phyloP scores from a whole-genome alignment of 139 green algal species.

The Microglena sp. region DNA sequence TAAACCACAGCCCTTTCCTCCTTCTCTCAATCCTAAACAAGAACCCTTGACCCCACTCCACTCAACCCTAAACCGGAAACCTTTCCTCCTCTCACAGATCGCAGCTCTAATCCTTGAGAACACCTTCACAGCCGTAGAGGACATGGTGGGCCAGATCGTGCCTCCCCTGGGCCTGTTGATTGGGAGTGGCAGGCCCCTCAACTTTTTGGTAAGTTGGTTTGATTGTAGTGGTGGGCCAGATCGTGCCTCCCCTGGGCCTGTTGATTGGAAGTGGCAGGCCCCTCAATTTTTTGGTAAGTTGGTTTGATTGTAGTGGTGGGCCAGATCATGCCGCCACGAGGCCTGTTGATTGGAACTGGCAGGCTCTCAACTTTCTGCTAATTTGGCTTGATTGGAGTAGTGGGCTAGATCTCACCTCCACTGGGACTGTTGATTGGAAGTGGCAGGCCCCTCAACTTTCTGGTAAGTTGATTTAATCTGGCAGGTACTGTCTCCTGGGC shows the following conservation, averaged over 20 bases:
- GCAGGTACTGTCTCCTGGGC: conserved; percentile 28
- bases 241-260: conserved; percentile 33
- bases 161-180: conserved; percentile 38
- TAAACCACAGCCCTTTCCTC: background rate
- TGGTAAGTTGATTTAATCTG: too few species aligned
- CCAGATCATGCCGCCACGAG: conserved; percentile 32
- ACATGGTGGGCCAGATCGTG: conserved; percentile 36
- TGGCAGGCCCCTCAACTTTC: conserved; percentile 61
- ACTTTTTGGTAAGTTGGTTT: conserved; percentile 81
- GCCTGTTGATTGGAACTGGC: conserved; percentile 28
- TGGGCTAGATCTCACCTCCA: conserved; percentile 25
- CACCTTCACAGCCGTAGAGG: conserved; percentile 73
- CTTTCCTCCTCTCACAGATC: conserved; percentile 22
- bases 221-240: too few species aligned
- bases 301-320: too few species aligned
- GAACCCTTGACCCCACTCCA: too few species aligned
- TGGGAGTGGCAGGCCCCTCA: conserved; percentile 44
- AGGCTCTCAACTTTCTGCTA: conserved; percentile 74
- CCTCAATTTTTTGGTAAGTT: conserved; percentile 78
- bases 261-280: conserved; percentile 37
- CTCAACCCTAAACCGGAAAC: too few species aligned
- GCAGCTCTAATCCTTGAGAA: conserved; percentile 72
- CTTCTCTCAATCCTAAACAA: too few species aligned
- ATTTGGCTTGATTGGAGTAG: too few species aligned
- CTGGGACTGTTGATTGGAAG: conserved; percentile 33